Conservation (phyloP, 805 yeast species). For the Candida nitratophila region DNA sequence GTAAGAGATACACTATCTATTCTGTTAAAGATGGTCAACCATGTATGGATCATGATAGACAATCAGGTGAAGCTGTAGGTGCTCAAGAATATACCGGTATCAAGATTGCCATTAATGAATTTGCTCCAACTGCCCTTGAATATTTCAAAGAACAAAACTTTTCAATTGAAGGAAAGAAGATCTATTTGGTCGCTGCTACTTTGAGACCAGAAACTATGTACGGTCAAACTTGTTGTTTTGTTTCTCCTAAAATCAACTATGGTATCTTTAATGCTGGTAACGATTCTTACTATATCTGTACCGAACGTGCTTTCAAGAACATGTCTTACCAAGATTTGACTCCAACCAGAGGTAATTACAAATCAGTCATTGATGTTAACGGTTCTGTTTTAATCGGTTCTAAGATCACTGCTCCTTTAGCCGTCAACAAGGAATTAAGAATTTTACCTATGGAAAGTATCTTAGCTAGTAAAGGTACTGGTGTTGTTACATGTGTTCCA, state of each 20-base stretch:
- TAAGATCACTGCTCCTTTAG: constrained; percentile 76
- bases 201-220: constrained; percentile 98
- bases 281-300: constrained; percentile 71
- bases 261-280: constrained; percentile 86
- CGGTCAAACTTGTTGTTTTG: constrained; percentile 97
- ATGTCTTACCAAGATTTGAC: constrained; percentile 94
- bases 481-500: constrained; percentile 98
- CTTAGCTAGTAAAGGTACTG: constrained; percentile 92
- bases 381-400: constrained; percentile 84
- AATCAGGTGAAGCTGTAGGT: constrained; percentile 91
- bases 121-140: constrained; percentile 49
- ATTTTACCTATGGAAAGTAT: constrained; percentile 98
- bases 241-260: constrained; percentile 87
- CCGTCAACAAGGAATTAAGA: constrained; percentile 61
- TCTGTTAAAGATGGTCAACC: constrained; percentile 99
- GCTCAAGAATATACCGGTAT: constrained; percentile 96
- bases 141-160: constrained; percentile 43
- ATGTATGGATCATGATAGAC: constrained; percentile 98
- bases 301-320: constrained; percentile 94
- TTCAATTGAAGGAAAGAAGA: constrained; percentile 47
- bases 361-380: constrained; percentile 47
- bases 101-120: constrained; percentile 68
- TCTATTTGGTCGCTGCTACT: constrained; percentile 90
- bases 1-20: constrained; percentile 95
- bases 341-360: constrained; percentile 76